Conservation (phyloP, 345 rosid species). For the Cardamine resedifolia region DNA sequence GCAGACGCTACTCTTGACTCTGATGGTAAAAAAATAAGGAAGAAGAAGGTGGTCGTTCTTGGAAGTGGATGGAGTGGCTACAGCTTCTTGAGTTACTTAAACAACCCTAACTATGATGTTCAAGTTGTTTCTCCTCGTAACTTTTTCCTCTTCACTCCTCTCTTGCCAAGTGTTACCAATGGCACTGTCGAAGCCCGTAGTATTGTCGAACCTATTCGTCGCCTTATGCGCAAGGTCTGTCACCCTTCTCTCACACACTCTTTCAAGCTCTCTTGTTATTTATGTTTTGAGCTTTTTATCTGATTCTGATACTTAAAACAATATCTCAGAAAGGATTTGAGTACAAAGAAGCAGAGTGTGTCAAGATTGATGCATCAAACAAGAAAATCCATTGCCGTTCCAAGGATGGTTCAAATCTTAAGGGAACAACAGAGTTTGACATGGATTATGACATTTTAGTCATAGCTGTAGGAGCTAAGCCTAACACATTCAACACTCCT, state of each 20-base stretch:
- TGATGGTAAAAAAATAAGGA: constrained; percentile 34
- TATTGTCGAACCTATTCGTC: constrained; percentile 75
- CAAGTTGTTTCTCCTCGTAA: constrained; percentile 76
- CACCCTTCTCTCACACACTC: neutral
- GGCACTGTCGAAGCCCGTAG: constrained; percentile 91
- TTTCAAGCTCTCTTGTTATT: neutral
- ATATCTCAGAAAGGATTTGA: constrained; percentile 51
- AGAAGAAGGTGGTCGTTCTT: constrained; percentile 75
- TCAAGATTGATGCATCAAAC: constrained; percentile 55
- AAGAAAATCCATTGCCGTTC: constrained; percentile 58
- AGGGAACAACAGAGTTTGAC: constrained; percentile 53
- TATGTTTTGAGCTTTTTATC: neutral
- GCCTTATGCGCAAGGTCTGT: constrained; percentile 55
- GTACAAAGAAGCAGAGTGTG: constrained; percentile 74
- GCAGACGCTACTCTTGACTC: constrained; percentile 22
- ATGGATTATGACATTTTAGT: constrained; percentile 71
- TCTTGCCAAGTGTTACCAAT: constrained; percentile 75
- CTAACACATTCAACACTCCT: constrained; percentile 81
- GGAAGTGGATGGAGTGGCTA: constrained; percentile 88
- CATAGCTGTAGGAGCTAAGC: constrained; percentile 66
- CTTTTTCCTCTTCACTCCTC: constrained; percentile 83
- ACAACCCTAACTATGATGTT: constrained; percentile 57
- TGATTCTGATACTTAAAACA: neutral
- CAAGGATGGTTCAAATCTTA: constrained; percentile 38
- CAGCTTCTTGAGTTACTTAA: constrained; percentile 63